These are phyloP conservation scores for Trichosporon ovoides DNA, from an alignment of 1,284 basidiomycete species.

Conservation along the genomic window DNA sequence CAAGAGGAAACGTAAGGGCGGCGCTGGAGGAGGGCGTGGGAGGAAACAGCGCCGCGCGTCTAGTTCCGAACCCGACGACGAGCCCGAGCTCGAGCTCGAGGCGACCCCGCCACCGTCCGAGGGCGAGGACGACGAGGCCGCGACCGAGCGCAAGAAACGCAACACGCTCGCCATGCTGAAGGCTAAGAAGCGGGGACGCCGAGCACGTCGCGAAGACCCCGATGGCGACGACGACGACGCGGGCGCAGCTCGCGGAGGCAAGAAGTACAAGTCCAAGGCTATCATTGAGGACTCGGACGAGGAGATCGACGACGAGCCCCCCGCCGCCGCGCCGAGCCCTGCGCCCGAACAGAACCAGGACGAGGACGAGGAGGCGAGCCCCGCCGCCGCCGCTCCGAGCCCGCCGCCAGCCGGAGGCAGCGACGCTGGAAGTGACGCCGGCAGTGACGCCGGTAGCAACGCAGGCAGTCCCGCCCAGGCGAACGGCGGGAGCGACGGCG, in stretches of 20 bases:
- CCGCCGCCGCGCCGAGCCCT: neutral
- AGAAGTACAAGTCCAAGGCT: slow-evolving; percentile 46
- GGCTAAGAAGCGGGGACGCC: slow-evolving; percentile 16
- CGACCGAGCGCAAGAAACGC: slow-evolving; percentile 10
- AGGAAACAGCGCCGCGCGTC: slow-evolving; percentile 25
- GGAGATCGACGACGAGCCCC: slow-evolving; percentile 23
- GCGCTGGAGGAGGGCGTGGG: slow-evolving; percentile 2
- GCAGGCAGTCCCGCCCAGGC: neutral
- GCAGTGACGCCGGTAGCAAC: neutral
- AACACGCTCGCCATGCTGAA: slow-evolving; percentile 30
- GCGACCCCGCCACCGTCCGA: slow-evolving; percentile 14
- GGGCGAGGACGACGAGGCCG: slow-evolving; percentile 21
- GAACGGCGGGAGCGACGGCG: neutral
- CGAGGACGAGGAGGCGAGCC: neutral
- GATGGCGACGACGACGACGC: slow-evolving; percentile 34
- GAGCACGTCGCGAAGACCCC: slow-evolving; percentile 26
- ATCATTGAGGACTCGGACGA: slow-evolving; percentile 44
- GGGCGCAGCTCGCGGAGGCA: slow-evolving; percentile 32
- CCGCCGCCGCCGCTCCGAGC: neutral
- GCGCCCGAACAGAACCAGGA: neutral
- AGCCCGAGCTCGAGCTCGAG: slow-evolving; percentile 27
- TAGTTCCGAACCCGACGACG: slow-evolving; percentile 27
- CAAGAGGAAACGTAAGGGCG: slow-evolving; percentile 22
- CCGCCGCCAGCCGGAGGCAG: neutral
- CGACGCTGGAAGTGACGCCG: neutral